Evolutionary conservation across 257 asterid genomes (phyloP).

Genomic region (Catharanthus roseus): DNA sequence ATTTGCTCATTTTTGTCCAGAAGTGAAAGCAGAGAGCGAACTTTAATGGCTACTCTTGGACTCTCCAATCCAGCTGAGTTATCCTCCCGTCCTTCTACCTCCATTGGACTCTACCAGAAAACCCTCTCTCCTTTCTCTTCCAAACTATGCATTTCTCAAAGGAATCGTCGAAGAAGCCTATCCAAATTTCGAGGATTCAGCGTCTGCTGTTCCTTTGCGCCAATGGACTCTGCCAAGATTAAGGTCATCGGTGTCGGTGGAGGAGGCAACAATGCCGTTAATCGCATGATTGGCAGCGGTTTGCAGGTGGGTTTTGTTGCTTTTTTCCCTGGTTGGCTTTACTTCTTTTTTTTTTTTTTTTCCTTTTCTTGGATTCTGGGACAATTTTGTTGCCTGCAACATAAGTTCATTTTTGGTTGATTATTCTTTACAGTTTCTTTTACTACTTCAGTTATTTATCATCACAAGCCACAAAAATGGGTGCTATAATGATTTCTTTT

Average conservation of each 20-base stretch:
- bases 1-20: neutral
- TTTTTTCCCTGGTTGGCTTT: neutral
- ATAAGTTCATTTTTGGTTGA: neutral
- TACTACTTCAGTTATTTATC: neutral
- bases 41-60: slow-evolving; percentile 45
- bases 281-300: slow-evolving; percentile 97
- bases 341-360: neutral
- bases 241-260: slow-evolving; percentile 98
- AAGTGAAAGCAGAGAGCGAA: neutral
- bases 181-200: slow-evolving; percentile 35
- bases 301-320: slow-evolving; percentile 45
- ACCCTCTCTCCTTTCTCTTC: slow-evolving; percentile 27
- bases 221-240: slow-evolving; percentile 81
- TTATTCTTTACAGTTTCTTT: neutral
- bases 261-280: slow-evolving; percentile 96
- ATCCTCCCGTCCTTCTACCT: slow-evolving; percentile 41
- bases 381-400: too few species aligned
- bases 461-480: neutral
- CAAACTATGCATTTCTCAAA: slow-evolving; percentile 36
- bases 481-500: neutral
- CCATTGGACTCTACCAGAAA: slow-evolving; percentile 25
- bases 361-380: neutral
- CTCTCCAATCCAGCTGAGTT: slow-evolving; percentile 50
- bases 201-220: slow-evolving; percentile 48
- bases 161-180: slow-evolving; percentile 36